These are phyloP conservation scores for Gynochthodes officinalis DNA, from an alignment of 257 asterid genomes.

Conservation along the genomic window DNA sequence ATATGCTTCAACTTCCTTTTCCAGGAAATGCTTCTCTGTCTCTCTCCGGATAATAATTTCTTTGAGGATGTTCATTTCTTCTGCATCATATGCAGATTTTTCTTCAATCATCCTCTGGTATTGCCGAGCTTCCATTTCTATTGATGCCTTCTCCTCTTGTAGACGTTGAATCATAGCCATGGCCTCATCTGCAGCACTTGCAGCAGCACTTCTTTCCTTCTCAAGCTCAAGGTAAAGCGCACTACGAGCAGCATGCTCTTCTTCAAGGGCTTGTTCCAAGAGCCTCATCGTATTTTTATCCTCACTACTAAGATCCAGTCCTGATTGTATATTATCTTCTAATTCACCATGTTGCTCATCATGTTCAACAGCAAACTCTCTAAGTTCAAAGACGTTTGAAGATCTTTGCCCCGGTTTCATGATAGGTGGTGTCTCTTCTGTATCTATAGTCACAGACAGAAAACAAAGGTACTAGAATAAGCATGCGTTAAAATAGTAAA, in stretches of 20 bases:
- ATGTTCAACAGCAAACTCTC: constrained; percentile 31
- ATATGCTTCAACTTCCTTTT: constrained; percentile 72
- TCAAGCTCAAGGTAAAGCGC: constrained; percentile 63
- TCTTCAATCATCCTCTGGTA: constrained; percentile 79
- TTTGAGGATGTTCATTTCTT: constrained; percentile 79
- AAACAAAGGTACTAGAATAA: neutral
- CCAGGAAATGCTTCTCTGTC: constrained; percentile 67
- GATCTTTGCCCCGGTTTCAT: constrained; percentile 32
- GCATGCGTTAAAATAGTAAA: neutral
- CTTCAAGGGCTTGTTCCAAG: constrained; percentile 61
- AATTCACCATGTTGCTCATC: constrained; percentile 28
- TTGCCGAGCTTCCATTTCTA: constrained; percentile 92
- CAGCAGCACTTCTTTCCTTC: constrained; percentile 91
- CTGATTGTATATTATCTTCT: neutral
- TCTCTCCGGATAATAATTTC: constrained; percentile 78
- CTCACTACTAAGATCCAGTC: neutral
- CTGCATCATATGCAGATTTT: constrained; percentile 76
- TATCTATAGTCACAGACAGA: constrained; percentile 32
- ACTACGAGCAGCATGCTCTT: constrained; percentile 44
- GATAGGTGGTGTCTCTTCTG: constrained; percentile 30
- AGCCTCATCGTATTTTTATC: constrained; percentile 36
- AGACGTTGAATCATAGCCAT: constrained; percentile 97
- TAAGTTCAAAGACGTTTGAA: constrained; percentile 23
- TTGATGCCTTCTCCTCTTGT: constrained; percentile 82
- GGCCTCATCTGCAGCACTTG: constrained; percentile 94